These are phyloP conservation scores for Delphinella strobiligena DNA, from an alignment of 2,329 filamentous ascomycete genomes.

Conservation along the genomic window DNA sequence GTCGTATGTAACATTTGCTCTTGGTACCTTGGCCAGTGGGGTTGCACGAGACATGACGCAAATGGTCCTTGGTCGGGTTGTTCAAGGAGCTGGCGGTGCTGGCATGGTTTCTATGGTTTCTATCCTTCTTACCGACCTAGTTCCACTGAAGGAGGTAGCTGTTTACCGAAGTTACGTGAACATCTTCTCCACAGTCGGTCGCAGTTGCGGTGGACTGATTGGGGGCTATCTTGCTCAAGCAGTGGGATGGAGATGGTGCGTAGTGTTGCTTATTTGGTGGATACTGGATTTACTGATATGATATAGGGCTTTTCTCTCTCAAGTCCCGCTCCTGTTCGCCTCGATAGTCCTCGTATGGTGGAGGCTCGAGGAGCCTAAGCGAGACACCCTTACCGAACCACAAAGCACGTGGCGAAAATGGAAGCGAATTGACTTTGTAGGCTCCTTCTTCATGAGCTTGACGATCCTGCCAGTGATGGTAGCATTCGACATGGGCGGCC, in stretches of 20 bases:
- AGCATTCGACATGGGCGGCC: slow-evolving; percentile 38
- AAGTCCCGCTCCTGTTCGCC: slow-evolving; percentile 42
- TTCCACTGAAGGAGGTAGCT: slow-evolving; percentile 37
- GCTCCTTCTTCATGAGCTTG: slow-evolving; percentile 34
- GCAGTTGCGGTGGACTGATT: slow-evolving; percentile 40
- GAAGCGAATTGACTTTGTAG: slow-evolving; percentile 47
- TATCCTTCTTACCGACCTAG: slow-evolving; percentile 33
- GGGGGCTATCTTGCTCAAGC: slow-evolving; percentile 51
- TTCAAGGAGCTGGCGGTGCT: slow-evolving; percentile 33
- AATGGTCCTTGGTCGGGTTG: slow-evolving; percentile 29
- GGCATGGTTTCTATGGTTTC: slow-evolving; percentile 33
- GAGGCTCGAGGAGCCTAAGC: slow-evolving; percentile 13
- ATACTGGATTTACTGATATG: background rate
- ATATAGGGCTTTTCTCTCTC: slow-evolving; percentile 43
- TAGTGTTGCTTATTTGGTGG: background rate
- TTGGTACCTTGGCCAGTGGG: slow-evolving; percentile 29
- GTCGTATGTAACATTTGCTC: slow-evolving; percentile 29
- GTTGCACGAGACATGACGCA: slow-evolving; percentile 24
- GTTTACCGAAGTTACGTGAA: slow-evolving; percentile 40
- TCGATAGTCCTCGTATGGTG: slow-evolving; percentile 37
- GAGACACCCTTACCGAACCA: slow-evolving; percentile 10
- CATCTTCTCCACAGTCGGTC: slow-evolving; percentile 36
- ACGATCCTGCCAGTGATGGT: slow-evolving; percentile 34
- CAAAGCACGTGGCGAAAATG: slow-evolving; percentile 27
- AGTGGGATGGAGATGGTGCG: slow-evolving; percentile 54